Conservation (phyloP, 768 basidiomycete genomes). For the Suillus variegatus region DNA sequence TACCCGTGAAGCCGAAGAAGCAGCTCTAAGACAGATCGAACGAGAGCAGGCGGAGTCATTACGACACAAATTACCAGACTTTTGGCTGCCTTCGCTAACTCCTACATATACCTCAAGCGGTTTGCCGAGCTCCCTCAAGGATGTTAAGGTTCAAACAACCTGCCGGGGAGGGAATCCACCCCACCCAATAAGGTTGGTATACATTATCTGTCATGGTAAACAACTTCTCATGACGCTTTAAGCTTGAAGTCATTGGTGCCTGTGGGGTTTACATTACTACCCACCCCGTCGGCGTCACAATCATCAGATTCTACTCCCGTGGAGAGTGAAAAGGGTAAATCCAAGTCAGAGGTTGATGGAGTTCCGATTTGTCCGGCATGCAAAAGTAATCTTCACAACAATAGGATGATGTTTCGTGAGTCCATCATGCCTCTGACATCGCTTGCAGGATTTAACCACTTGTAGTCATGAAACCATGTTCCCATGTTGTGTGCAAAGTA, state of each 20-base stretch:
- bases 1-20: slow-evolving; percentile 83
- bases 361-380: slow-evolving; percentile 86
- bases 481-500: slow-evolving; percentile 89
- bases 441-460: slow-evolving; percentile 6
- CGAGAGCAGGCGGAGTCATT: slow-evolving; percentile 83
- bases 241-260: slow-evolving; percentile 84
- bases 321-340: slow-evolving; percentile 34
- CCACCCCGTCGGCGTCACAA: slow-evolving; percentile 37
- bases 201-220: not conserved
- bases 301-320: slow-evolving; percentile 41
- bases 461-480: slow-evolving; percentile 81
- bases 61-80: slow-evolving; percentile 90
- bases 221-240: slow-evolving; percentile 11
- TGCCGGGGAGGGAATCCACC: no score
- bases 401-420: slow-evolving; percentile 67
- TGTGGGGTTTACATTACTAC: slow-evolving; percentile 73
- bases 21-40: slow-evolving; percentile 80
- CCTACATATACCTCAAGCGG: slow-evolving; percentile 73
- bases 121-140: no score
- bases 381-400: slow-evolving; percentile 84
- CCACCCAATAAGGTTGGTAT: slow-evolving; percentile 76
- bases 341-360: slow-evolving; percentile 51
- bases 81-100: slow-evolving; percentile 94
- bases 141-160: no score
- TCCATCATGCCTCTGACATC: slow-evolving; percentile 12